A percentile compares a stretch with the other conserved stretches of the same genome.
These are phyloP conservation scores for Cerrena zonata DNA, from an alignment of 1,284 basidiomycete genomes.

Conservation along the genomic window DNA sequence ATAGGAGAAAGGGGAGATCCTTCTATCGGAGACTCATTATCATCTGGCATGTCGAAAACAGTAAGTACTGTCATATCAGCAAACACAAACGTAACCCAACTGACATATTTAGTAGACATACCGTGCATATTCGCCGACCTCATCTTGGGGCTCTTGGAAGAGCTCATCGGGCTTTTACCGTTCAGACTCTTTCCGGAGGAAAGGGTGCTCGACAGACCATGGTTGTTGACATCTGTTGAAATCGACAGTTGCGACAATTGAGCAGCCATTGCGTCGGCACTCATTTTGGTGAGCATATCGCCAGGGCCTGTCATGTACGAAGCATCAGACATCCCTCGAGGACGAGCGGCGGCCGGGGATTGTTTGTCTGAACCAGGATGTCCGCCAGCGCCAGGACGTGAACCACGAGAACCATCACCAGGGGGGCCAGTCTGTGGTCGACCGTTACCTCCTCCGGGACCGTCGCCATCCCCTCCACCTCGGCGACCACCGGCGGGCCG, in stretches of 20 bases:
- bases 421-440: slow-evolving; percentile 20
- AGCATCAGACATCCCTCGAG: slow-evolving; percentile 46
- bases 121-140: background rate
- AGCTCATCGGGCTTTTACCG: background rate
- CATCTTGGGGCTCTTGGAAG: background rate
- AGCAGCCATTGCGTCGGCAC: slow-evolving; percentile 14
- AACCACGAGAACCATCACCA: slow-evolving; percentile 22
- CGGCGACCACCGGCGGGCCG: slow-evolving; percentile 47
- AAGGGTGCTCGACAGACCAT: background rate
- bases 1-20: background rate
- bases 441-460: slow-evolving; percentile 34
- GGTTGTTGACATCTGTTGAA: slow-evolving; percentile 6
- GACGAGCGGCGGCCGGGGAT: slow-evolving; percentile 34
- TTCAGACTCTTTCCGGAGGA: background rate
- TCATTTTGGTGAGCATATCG: slow-evolving; percentile 7
- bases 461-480: slow-evolving; percentile 41
- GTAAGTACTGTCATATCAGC: background rate
- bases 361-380: slow-evolving; percentile 16
- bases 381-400: background rate
- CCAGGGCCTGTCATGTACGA: slow-evolving; percentile 25
- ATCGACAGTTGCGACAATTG: slow-evolving; percentile 10
- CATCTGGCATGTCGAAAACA: background rate
- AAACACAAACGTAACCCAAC: background rate
- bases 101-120: background rate
- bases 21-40: background rate